Evolutionary conservation across 2,329 filamentous ascomycete species (phyloP), one percentile per base, ranked within the genome.

Genomic region (Pseudocercospora fijiensis): DNA sequence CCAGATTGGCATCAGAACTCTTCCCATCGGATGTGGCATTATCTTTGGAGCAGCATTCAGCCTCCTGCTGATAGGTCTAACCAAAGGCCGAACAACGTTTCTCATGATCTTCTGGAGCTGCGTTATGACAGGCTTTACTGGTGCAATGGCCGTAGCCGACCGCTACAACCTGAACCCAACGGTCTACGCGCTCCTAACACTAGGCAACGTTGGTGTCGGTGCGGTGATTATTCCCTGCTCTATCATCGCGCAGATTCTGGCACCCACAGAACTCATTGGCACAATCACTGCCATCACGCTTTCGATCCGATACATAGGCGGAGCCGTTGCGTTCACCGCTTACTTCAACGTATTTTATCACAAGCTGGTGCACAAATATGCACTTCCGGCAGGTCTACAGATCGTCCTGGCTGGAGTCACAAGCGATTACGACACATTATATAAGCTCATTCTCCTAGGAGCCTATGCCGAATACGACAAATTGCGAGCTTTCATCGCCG

Each of bases 231-330:
- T 90, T 11, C 88, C 87, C 0, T 84, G 85, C 3, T 86, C 85
- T 1, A 87, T 89, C 68, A 87, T 90, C 62, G 68, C 86, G 4
- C 87, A 86, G 18, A 88, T 90, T 67, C 85, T 89, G 65, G 88
- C 86, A 65, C 87, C 88, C 0, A 84, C 87, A 69, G 86, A 90
- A 60, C 80, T 89, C 7, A 90, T 90, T 67, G 88, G 86, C 8
- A 90, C 88, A 4, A 82, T 89, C 59, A 85, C 87, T 1, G 86
- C 88, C 4, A 80, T 90, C 28, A 89, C 88, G 0, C 82, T 90
- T 51, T 83, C 86, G 20, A 85, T 90, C 68, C 86, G 88, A 53
- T 86, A 88, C 64, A 81, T 90, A 43, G 88, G 88, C 55, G 87
- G 88, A 41, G 82, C 84, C 10, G 83, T 90, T 63, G 87, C 71